Percentiles rank a stretch among this genome's conserved stretches.
These are phyloP conservation scores for Edaphochlamys debaryana DNA, from an alignment of 139 green algal species.

Conservation along the genomic window DNA sequence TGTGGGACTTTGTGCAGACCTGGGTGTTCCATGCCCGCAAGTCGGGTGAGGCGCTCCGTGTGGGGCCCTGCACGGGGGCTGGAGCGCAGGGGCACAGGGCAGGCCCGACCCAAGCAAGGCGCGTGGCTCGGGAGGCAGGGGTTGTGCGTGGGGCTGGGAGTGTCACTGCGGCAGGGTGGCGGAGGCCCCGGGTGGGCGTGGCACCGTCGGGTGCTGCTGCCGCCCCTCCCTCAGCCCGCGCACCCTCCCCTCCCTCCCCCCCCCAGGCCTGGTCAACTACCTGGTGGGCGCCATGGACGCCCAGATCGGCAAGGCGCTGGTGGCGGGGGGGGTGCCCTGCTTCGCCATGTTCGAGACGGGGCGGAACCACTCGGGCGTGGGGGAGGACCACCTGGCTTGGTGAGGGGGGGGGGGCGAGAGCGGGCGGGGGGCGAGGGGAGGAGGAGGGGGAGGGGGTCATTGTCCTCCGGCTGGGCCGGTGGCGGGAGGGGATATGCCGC, in stretches of 20 bases:
- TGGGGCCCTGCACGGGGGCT: too few relatives aligned
- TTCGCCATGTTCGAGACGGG: constrained; percentile 67
- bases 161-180: background rate
- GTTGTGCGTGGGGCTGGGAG: background rate
- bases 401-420: constrained; percentile 43
- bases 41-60: constrained; percentile 34
- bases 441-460: background rate
- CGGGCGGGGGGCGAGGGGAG: background rate
- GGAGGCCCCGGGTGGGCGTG: too few relatives aligned
- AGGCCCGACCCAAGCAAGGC: too few relatives aligned
- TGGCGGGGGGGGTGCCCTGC: constrained; percentile 53
- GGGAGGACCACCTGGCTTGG: constrained; percentile 52
- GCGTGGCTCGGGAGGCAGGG: too few relatives aligned
- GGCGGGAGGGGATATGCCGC: too few relatives aligned
- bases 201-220: background rate
- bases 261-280: constrained; percentile 56
- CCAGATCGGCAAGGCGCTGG: constrained; percentile 61
- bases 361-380: constrained; percentile 43
- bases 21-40: constrained; percentile 80
- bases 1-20: constrained; percentile 90
- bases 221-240: background rate
- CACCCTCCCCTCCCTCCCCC: background rate
- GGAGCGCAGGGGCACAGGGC: too few relatives aligned
- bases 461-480: too few relatives aligned
- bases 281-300: constrained; percentile 74